A percentile compares a stretch with the other conserved stretches of the same genome.
Evolutionary conservation across 192 early-diverging fungal genomes (phyloP).

Genomic region (Mortierella hygrophila): DNA sequence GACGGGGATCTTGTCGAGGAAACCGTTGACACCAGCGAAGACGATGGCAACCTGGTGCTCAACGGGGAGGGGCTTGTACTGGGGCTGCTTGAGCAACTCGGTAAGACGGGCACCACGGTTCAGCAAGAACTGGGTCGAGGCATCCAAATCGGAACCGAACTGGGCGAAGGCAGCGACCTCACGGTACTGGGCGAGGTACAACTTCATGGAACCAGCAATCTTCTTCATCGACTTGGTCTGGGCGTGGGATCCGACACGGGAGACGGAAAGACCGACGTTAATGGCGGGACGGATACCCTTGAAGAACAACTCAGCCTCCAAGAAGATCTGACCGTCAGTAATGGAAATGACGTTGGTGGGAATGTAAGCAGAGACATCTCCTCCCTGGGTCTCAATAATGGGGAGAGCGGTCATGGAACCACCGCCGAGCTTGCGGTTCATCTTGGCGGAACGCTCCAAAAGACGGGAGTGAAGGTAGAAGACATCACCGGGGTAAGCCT

Average conservation of each 20-base stretch:
- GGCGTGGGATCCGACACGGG: constrained; percentile 99
- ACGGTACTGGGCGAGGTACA: constrained; percentile 99
- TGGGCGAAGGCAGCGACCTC: constrained; percentile 99
- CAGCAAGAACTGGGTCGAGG: constrained; percentile 99
- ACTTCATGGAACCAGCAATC: constrained; percentile 99
- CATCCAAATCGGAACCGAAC: constrained; percentile 99
- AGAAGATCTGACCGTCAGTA: constrained; percentile 99
- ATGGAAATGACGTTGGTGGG: constrained; percentile 99
- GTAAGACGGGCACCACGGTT: constrained; percentile 99
- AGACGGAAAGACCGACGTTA: constrained; percentile 99
- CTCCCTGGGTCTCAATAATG: constrained; percentile 99
- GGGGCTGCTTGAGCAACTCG: constrained; percentile 99
- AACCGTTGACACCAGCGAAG: constrained; percentile 99
- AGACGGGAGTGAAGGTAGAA: constrained; percentile 99
- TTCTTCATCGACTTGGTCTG: constrained; percentile 99
- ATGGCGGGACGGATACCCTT: constrained; percentile 99
- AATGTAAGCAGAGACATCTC: constrained; percentile 99
- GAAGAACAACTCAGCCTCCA: constrained; percentile 99
- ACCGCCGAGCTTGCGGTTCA: constrained; percentile 95
- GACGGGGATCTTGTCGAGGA: constrained; percentile 98
- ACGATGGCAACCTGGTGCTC: constrained; percentile 99
- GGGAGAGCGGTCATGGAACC: constrained; percentile 99
- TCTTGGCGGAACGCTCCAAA: constrained; percentile 99
- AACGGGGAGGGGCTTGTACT: constrained; percentile 96
- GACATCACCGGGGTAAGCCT: constrained; percentile 99